Conservation (phyloP, 2,329 filamentous ascomycete genomes). For the Cordyceps cateniannulata region DNA sequence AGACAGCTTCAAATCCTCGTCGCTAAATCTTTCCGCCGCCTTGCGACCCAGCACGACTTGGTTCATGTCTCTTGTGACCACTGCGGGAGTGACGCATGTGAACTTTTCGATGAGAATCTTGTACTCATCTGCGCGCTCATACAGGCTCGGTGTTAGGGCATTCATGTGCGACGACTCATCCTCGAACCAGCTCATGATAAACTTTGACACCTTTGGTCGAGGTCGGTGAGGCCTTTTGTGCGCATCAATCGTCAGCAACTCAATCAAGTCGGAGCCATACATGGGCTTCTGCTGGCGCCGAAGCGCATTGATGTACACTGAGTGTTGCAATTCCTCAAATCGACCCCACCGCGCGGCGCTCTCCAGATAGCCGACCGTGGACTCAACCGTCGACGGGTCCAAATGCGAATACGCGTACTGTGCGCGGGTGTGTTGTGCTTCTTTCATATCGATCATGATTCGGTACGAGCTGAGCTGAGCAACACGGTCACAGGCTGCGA, state of each 20-base stretch:
- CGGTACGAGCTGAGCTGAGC: slow-evolving; percentile 64
- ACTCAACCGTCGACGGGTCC: slow-evolving; percentile 61
- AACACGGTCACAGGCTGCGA: slow-evolving; percentile 44
- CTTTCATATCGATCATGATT: slow-evolving; percentile 62
- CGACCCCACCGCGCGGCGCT: slow-evolving; percentile 61
- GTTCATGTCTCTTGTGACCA: slow-evolving; percentile 72
- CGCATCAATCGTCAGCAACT: slow-evolving; percentile 61
- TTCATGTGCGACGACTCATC: slow-evolving; percentile 58
- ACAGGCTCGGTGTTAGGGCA: slow-evolving; percentile 66
- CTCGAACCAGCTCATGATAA: slow-evolving; percentile 68
- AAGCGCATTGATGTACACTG: slow-evolving; percentile 72
- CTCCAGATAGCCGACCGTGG: slow-evolving; percentile 67
- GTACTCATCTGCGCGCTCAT: slow-evolving; percentile 64
- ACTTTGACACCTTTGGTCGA: slow-evolving; percentile 52
- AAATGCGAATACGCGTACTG: slow-evolving; percentile 49
- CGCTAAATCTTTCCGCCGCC: slow-evolving; percentile 51
- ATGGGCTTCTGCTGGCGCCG: slow-evolving; percentile 75
- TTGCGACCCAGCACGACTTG: slow-evolving; percentile 58
- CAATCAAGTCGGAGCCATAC: slow-evolving; percentile 74
- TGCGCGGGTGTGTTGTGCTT: slow-evolving; percentile 59
- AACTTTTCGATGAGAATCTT: slow-evolving; percentile 79
- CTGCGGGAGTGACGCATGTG: slow-evolving; percentile 84
- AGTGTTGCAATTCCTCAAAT: slow-evolving; percentile 74
- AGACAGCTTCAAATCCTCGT: slow-evolving; percentile 51
- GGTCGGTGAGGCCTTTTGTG: slow-evolving; percentile 53